Base-by-base conservation (phyloP, 345 rosid genomes). In the Xanthoceras sorbifolium region DNA sequence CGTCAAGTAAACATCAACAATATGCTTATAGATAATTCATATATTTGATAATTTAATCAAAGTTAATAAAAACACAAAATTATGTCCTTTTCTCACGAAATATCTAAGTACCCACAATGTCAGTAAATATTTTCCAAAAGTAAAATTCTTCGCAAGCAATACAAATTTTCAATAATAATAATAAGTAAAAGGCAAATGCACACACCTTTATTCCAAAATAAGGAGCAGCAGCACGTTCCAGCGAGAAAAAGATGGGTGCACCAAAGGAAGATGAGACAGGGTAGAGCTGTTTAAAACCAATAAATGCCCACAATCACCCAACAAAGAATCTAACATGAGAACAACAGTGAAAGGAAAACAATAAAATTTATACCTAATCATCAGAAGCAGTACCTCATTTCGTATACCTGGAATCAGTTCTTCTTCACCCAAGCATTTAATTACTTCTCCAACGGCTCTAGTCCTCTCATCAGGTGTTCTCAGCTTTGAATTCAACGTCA, bases 161-260 rank as follows among this genome's bases (percentile, higher is more conserved):
- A 1, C 12, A 61, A 54, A 32, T 38, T 50, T n/a, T n/a, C n/a
- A n/a, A n/a, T n/a, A n/a, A n/a, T n/a, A n/a, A n/a, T n/a, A n/a
- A n/a, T n/a, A n/a, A 34, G 29, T 11, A 72, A 55, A 72, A 62
- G 76, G 10, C 59, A 44, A 50, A 50, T 74, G 59, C 55, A 42
- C 68, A 18, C 31, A 95, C 97, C 95, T 94, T 95, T 71, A 88
- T 82, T 78, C 99, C 97, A 42, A 95, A 95, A 81, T 89, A 90
- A 52, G 99, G 97, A 82, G 94, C 97, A 34, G 98, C 98, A 11
- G 98, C 97, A 79, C 98, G 97, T 79, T 94, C 97, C 34, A 94
- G 79, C 0, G 97, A 93, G 71, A 93, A 94, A 17, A 78, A 76
- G 46, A 83, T 80, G 0, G 89, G 82, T n/a, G 89, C 82, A 72